Percentiles rank a stretch among this genome's conserved stretches.
These are phyloP conservation scores for Phytophthora ramorum DNA, from an alignment of 352 stramenopile genomes.

Conservation along the genomic window DNA sequence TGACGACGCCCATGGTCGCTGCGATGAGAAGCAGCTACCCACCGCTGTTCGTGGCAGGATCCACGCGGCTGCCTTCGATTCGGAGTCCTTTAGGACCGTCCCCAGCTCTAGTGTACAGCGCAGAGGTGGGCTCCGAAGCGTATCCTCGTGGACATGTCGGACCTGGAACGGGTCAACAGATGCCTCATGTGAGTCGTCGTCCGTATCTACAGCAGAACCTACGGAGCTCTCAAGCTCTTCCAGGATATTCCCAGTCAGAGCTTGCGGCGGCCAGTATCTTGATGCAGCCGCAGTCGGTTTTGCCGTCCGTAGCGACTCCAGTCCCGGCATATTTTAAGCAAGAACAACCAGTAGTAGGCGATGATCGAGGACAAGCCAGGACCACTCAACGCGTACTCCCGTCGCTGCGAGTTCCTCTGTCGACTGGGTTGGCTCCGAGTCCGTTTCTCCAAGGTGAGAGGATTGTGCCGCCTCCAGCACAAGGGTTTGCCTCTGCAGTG, in stretches of 20 bases:
- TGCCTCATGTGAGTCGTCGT: neutral
- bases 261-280: constrained; percentile 40
- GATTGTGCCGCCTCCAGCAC: constrained; percentile 11
- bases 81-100: constrained; percentile 18
- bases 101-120: constrained; percentile 3
- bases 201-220: constrained; percentile 20
- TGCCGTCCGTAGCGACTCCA: neutral
- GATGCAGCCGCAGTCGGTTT: constrained; percentile 20
- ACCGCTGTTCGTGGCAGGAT: neutral
- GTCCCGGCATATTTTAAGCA: constrained; percentile 10
- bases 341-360: neutral
- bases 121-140: constrained; percentile 3
- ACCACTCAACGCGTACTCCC: constrained; percentile 14
- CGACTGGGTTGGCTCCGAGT: constrained; percentile 4
- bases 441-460: constrained; percentile 4
- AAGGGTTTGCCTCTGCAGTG: constrained; percentile 6
- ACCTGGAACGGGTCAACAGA: neutral
- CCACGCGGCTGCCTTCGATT: constrained; percentile 17
- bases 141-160: constrained; percentile 15
- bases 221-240: neutral
- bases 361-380: constrained; percentile 7
- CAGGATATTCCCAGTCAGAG: constrained; percentile 43
- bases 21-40: constrained; percentile 11
- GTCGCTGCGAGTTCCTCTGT: neutral
- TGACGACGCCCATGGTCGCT: constrained; percentile 8